Evolutionary conservation across 495 filamentous ascomycete species (phyloP), one percentile per base, ranked within the genome.

Genomic region (Penicillium taxi): DNA sequence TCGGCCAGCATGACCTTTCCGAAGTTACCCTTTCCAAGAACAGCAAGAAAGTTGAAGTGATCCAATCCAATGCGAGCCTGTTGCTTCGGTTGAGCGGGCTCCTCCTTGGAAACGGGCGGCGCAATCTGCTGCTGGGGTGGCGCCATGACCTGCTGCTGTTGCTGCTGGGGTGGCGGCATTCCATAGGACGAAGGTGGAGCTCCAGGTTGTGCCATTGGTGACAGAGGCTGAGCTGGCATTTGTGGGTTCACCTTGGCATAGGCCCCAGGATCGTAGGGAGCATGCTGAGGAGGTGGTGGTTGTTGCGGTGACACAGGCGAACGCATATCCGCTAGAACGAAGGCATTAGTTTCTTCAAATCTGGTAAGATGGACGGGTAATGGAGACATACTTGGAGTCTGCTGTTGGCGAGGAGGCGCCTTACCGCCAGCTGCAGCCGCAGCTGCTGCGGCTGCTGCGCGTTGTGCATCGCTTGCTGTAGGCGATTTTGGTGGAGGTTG

Each of bases 1-100:
- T 99, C 91, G 6, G 91, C 91, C 49, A 99, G 65, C 91, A 99
- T 99, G 66, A 99, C 91, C 69, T 99, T 99, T 60, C 91, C 91
- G 55, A 99, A 99, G 59, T 99, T 99, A 65, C 91, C 91, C 60
- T 99, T 99, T 45, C 91, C 91, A 46, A 99, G 80, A 46, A 99
- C 91, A 39, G 91, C 91, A 44, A 99, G 74, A 75, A 99, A 99
- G 56, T 99, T 99, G 71, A 99, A 99, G 58, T 96, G 88, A 58
- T 96, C 91, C 30, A 99, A 70, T 20, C 91, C 91, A 52, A 99
- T 96, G 37, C 91, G 70, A 42, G 77, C 63, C 29, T 83, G 84
- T 11, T 75, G 76, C 22, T 82, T 81, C 11, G 74, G 61, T 33
- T 74, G 74, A n/a, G 70, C 72, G 12, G 73, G 73, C 19, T 50